Evolutionary conservation across 129 eudicot genomes (phyloP).

Genomic region (Helichrysum umbraculigerum): DNA sequence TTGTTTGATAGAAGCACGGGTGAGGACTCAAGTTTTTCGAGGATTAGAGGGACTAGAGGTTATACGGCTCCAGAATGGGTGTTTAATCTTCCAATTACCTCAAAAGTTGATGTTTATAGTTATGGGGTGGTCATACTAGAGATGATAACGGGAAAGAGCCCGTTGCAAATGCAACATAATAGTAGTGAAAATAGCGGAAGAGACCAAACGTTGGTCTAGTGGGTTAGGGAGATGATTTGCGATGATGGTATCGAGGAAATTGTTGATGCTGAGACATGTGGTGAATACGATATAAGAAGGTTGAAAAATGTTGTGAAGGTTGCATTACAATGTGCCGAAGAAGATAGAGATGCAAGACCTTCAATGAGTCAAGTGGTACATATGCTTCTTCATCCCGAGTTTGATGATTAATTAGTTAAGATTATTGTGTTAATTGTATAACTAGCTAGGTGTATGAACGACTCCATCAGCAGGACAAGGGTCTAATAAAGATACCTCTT

Average conservation of each 20-base stretch:
- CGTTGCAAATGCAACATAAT: slow-evolving; percentile 1
- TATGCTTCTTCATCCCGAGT: slow-evolving; percentile 32
- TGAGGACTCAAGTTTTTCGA: neutral
- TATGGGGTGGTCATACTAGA: slow-evolving; percentile 50
- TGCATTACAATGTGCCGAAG: slow-evolving; percentile 52
- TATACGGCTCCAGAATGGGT: slow-evolving; percentile 41
- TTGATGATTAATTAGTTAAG: slow-evolving; percentile 9
- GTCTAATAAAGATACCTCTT: too few species aligned
- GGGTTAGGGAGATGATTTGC: slow-evolving; percentile 35
- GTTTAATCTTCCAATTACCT: slow-evolving; percentile 39
- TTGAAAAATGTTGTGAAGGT: slow-evolving; percentile 32
- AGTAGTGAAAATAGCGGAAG: slow-evolving; percentile 10
- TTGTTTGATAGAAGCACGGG: neutral
- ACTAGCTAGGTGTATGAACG: too few species aligned
- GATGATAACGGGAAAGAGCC: slow-evolving; percentile 50
- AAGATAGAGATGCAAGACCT: slow-evolving; percentile 49
- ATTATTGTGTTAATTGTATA: too few species aligned
- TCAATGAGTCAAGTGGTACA: slow-evolving; percentile 48
- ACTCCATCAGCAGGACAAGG: too few species aligned
- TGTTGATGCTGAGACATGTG: slow-evolving; percentile 27
- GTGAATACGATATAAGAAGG: slow-evolving; percentile 14
- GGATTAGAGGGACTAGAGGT: slow-evolving; percentile 1
- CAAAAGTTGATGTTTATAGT: slow-evolving; percentile 62
- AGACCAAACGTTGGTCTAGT: slow-evolving; percentile 31
- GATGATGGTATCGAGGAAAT: slow-evolving; percentile 30